phyloP scores from a whole-genome alignment of 345 rosid species.

The Ricinus communis region DNA sequence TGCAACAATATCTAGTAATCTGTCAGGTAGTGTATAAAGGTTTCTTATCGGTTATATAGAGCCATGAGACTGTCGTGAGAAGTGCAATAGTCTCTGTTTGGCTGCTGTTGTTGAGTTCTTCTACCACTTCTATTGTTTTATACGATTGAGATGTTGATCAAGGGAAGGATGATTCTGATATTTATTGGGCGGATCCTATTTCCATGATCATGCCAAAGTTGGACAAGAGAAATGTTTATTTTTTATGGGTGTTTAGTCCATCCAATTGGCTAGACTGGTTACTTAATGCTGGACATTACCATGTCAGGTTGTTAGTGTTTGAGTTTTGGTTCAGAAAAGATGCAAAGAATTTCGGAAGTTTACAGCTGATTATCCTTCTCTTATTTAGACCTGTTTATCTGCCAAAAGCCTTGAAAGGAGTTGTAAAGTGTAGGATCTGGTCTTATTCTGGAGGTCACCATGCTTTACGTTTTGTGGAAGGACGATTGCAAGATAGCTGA shows the following conservation, averaged over 20 bases:
- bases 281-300: constrained; percentile 12
- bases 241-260: background rate
- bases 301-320: background rate
- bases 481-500: background rate
- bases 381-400: background rate
- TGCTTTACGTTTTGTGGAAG: constrained; percentile 8
- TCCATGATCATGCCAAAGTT: background rate
- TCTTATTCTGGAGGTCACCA: background rate
- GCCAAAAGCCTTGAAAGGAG: background rate
- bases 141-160: background rate
- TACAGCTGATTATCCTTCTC: too few relatives aligned
- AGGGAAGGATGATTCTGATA: constrained; percentile 6
- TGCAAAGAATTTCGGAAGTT: background rate
- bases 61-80: background rate
- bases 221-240: background rate
- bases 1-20: background rate
- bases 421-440: background rate
- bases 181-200: background rate
- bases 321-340: background rate
- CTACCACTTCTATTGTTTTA: background rate
- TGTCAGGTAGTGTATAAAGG: background rate
- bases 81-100: background rate
- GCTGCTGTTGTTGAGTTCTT: background rate
- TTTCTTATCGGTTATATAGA: background rate
- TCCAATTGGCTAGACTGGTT: constrained; percentile 11